phyloP scores from a whole-genome alignment of 371 early-diverging fungal genomes.

The Mucor circinelloides region DNA sequence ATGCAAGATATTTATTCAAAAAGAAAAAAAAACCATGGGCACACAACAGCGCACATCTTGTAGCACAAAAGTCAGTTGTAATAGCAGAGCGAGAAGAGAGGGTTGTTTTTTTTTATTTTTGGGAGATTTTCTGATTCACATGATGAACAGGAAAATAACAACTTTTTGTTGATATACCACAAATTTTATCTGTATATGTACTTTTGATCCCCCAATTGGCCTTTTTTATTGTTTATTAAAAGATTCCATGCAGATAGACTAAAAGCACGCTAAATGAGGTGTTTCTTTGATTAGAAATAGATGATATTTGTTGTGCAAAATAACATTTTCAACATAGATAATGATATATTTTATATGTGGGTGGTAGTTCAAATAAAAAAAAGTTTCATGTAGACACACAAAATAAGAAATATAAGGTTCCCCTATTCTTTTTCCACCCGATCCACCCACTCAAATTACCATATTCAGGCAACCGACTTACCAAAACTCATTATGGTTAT shows the following conservation, averaged over 20 bases:
- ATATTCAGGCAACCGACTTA: slow-evolving; percentile 12
- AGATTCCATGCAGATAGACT: no score
- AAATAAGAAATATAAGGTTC: slow-evolving; percentile 1
- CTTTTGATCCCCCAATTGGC: background rate
- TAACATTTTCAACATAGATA: background rate
- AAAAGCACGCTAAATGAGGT: no score
- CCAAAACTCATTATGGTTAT: slow-evolving; percentile 16
- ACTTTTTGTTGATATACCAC: background rate
- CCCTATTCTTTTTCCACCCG: slow-evolving; percentile 12
- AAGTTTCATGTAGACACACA: background rate
- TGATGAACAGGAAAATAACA: slow-evolving; percentile 2
- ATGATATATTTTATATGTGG: background rate
- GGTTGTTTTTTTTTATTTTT: background rate
- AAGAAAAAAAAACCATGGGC: background rate
- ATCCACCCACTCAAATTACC: slow-evolving; percentile 11
- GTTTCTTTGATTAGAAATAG: background rate
- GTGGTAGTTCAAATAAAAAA: background rate
- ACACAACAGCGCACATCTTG: background rate
- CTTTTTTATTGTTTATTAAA: no score
- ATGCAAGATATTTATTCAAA: background rate
- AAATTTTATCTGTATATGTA: background rate
- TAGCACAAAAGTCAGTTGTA: slow-evolving; percentile 7
- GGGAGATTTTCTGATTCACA: slow-evolving; percentile 10
- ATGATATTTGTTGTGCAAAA: background rate
- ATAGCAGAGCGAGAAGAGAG: background rate